A percentile compares a stretch with the other conserved stretches of the same genome.
Conservation (phyloP, 2,329 filamentous ascomycete species). For the Fusarium neocosmosporiellum region DNA sequence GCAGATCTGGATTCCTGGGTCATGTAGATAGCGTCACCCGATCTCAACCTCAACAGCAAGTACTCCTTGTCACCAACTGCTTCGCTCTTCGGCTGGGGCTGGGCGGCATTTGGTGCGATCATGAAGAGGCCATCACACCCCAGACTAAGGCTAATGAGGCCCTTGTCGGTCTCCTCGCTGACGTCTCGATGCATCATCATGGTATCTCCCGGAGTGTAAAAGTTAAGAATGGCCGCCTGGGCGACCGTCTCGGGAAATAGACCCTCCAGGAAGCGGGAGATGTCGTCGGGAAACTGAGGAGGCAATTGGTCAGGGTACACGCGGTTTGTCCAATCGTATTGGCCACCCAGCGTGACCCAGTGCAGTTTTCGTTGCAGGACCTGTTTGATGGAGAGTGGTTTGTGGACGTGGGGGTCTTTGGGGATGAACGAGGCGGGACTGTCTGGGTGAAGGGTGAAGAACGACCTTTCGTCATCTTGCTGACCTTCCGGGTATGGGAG, state of each 20-base stretch:
- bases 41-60: slow-evolving; percentile 75
- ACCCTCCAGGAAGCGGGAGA: slow-evolving; percentile 72
- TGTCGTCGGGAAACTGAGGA: slow-evolving; percentile 79
- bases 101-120: slow-evolving; percentile 70
- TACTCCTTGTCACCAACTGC: slow-evolving; percentile 56
- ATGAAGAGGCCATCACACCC: slow-evolving; percentile 93
- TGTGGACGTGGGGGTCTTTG: slow-evolving; percentile 79
- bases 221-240: slow-evolving; percentile 92
- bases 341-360: slow-evolving; percentile 94
- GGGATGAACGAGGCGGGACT: slow-evolving; percentile 70
- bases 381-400: slow-evolving; percentile 74
- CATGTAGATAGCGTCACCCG: slow-evolving; percentile 94
- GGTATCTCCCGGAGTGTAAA: slow-evolving; percentile 91
- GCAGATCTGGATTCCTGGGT: slow-evolving; percentile 82
- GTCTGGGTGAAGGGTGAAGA: slow-evolving; percentile 64
- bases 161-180: slow-evolving; percentile 82
- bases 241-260: slow-evolving; percentile 83
- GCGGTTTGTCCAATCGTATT: slow-evolving; percentile 96
- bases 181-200: slow-evolving; percentile 95
- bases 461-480: slow-evolving; percentile 53
- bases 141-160: slow-evolving; percentile 86
- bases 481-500: slow-evolving; percentile 66
- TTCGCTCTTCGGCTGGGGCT: slow-evolving; percentile 22
- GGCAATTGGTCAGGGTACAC: slow-evolving; percentile 77
- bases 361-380: slow-evolving; percentile 84